A percentile compares a stretch with the other conserved stretches of the same genome.
phyloP scores from a whole-genome alignment of 371 early-diverging fungal species.

The Zopfochytrium polystomum region DNA sequence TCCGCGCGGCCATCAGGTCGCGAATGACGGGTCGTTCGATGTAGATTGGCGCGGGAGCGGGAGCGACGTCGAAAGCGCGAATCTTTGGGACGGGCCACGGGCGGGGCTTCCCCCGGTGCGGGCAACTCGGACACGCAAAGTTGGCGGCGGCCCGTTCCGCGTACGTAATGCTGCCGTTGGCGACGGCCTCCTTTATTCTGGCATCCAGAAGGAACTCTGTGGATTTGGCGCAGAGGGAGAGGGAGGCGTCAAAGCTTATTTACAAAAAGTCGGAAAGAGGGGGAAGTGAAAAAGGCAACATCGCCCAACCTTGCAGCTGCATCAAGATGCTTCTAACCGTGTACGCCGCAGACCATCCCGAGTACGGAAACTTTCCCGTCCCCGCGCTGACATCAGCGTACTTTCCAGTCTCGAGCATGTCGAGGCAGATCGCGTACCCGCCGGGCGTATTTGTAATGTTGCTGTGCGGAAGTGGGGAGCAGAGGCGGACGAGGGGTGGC shows the following conservation, averaged over 20 bases:
- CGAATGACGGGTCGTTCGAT: conserved; percentile 17
- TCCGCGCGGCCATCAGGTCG: conserved; percentile 9
- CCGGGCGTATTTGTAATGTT: conserved; percentile 9
- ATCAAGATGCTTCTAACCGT: conserved; percentile 15
- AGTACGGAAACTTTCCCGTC: conserved; percentile 14
- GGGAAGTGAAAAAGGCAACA: no score
- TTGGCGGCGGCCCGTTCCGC: not conserved
- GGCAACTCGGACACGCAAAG: conserved; percentile 10
- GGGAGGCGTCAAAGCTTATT: not conserved
- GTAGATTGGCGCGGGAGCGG: not conserved
- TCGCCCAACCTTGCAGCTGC: conserved; percentile 16
- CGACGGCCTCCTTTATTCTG: not conserved
- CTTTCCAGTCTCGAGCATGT: conserved; percentile 18
- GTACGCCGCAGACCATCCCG: conserved; percentile 15
- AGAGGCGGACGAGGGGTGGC: conserved; percentile 13
- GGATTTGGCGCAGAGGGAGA: not conserved
- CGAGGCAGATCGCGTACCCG: conserved; percentile 10
- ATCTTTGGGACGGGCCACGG: conserved; percentile 19
- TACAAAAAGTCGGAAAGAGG: not conserved
- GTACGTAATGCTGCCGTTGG: not conserved
- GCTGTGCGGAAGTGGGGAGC: conserved; percentile 11
- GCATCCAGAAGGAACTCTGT: conserved; percentile 16
- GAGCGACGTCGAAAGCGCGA: not conserved
- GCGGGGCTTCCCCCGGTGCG: conserved; percentile 9
- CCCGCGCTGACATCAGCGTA: conserved; percentile 8